These are phyloP conservation scores for Tetraselmis striata DNA, from an alignment of 139 green algal genomes.

Conservation along the genomic window DNA sequence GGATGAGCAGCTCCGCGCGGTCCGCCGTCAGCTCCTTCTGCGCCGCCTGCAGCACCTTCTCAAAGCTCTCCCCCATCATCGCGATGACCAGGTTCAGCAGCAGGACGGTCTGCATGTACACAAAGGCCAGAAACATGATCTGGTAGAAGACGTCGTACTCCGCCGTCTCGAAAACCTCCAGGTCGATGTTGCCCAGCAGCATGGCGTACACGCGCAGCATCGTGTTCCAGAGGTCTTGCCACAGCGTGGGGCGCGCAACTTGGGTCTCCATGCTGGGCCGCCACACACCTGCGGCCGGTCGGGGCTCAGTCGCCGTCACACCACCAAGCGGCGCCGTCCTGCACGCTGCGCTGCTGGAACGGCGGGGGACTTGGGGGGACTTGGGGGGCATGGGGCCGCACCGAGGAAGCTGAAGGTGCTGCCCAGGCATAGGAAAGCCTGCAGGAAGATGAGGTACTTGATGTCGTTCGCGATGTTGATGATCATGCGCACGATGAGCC, in stretches of 20 bases:
- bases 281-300: too few relatives aligned
- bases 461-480: not conserved
- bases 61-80: not conserved
- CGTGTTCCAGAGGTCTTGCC: not conserved
- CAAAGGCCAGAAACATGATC: not conserved
- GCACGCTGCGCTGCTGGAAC: too few relatives aligned
- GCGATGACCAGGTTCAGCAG: not conserved
- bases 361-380: too few relatives aligned
- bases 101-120: not conserved
- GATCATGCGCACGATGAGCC: not conserved
- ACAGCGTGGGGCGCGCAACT: not conserved
- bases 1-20: not conserved
- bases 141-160: not conserved
- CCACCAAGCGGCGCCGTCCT: too few relatives aligned
- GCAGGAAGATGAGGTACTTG: not conserved
- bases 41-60: not conserved
- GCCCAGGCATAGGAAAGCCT: not conserved
- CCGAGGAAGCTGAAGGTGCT: not conserved
- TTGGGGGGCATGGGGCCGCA: not conserved
- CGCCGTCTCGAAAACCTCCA: not conserved
- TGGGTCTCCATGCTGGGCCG: too few relatives aligned
- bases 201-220: not conserved
- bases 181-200: not conserved
- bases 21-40: not conserved
- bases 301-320: too few relatives aligned